phyloP scores from a whole-genome alignment of 2,329 filamentous ascomycete genomes.

The Penicillium sp. region DNA sequence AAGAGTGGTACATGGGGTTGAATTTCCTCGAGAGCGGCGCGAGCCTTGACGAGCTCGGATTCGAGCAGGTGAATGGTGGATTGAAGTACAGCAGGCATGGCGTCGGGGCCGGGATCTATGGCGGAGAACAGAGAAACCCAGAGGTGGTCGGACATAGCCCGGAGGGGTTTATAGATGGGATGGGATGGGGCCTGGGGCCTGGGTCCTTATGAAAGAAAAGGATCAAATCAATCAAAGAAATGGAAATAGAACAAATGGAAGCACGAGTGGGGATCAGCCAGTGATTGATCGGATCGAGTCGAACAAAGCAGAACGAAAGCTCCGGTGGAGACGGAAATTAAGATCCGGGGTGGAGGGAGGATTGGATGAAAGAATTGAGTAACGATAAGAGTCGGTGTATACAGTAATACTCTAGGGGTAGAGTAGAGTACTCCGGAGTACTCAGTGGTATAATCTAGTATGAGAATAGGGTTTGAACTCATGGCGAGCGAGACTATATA shows the following conservation, averaged over 20 bases:
- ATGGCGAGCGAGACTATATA: too few species aligned
- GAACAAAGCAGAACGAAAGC: slow-evolving; percentile 1
- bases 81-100: slow-evolving; percentile 46
- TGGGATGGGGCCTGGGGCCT: neutral
- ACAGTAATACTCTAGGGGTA: too few species aligned
- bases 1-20: slow-evolving; percentile 38
- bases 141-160: slow-evolving; percentile 41
- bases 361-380: slow-evolving; percentile 24
- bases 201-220: slow-evolving; percentile 1
- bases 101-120: slow-evolving; percentile 41
- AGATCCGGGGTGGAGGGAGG: slow-evolving; percentile 17
- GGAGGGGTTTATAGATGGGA: slow-evolving; percentile 18
- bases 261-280: slow-evolving; percentile 3
- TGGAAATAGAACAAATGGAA: neutral
- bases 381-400: slow-evolving; percentile 24
- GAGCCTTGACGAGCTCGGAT: slow-evolving; percentile 46
- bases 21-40: slow-evolving; percentile 46
- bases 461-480: too few species aligned
- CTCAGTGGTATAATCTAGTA: neutral
- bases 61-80: slow-evolving; percentile 48
- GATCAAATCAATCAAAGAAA: slow-evolving; percentile 9
- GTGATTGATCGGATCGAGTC: slow-evolving; percentile 12
- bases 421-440: neutral
- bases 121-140: slow-evolving; percentile 42
- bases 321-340: slow-evolving; percentile 18